These are phyloP conservation scores for Trichoderma hamatum DNA, from an alignment of 2,329 filamentous ascomycete genomes.

Conservation along the genomic window DNA sequence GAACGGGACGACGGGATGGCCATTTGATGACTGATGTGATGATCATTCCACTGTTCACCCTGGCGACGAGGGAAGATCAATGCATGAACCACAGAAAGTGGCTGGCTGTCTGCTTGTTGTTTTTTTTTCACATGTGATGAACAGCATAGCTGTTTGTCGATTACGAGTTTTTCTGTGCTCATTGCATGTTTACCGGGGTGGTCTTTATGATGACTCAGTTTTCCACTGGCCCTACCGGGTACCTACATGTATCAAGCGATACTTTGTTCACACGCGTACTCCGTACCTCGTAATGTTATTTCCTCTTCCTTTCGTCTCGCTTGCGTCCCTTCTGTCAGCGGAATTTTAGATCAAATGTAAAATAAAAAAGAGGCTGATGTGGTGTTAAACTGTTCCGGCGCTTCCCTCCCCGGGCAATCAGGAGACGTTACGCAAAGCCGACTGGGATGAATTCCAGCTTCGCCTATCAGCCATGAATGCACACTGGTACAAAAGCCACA, in stretches of 20 bases:
- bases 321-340: not conserved
- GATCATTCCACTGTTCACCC: slow-evolving; percentile 7
- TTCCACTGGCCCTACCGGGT: not conserved
- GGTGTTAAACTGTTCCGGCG: not conserved
- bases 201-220: not conserved
- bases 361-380: slow-evolving; percentile 2
- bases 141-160: not conserved
- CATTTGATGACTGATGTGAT: slow-evolving; percentile 14
- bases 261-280: not conserved
- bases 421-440: slow-evolving; percentile 34
- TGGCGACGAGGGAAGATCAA: not conserved
- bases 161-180: not conserved
- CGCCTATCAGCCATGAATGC: slow-evolving; percentile 28
- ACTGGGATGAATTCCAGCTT: slow-evolving; percentile 34
- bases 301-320: not conserved
- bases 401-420: slow-evolving; percentile 10
- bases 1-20: not conserved
- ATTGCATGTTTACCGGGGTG: not conserved
- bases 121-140: slow-evolving; percentile 11
- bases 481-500: slow-evolving; percentile 28
- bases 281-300: not conserved
- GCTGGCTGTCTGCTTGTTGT: not conserved
- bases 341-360: not conserved
- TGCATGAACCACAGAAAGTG: not conserved
- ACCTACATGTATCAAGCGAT: slow-evolving; percentile 8